A percentile compares a stretch with the other conserved stretches of the same genome.
These are phyloP conservation scores for Zygotorulaspora danielsina DNA, from an alignment of 805 yeast species.

Conservation along the genomic window DNA sequence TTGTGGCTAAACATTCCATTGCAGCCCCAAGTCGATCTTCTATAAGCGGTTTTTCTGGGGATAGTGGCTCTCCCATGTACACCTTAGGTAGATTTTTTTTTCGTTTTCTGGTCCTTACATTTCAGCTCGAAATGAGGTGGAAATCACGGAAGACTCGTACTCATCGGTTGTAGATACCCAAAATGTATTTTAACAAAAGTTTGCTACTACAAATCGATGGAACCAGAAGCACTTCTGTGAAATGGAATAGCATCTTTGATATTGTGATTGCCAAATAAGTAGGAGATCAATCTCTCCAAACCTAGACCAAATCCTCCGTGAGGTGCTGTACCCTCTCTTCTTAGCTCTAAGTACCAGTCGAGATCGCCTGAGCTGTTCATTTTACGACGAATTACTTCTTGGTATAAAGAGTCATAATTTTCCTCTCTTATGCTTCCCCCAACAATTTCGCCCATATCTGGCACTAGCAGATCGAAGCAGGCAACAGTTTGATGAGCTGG, in stretches of 20 bases:
- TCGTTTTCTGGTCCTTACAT: no score
- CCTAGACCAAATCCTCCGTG: slow-evolving; percentile 99
- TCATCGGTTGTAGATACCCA: no score
- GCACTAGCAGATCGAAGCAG: slow-evolving; percentile 84
- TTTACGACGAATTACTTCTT: slow-evolving; percentile 47
- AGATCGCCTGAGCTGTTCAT: slow-evolving; percentile 56
- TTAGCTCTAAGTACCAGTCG: slow-evolving; percentile 74
- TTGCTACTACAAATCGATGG: slow-evolving; percentile 20
- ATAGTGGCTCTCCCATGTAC: no score
- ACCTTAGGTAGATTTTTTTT: no score
- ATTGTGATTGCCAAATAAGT: slow-evolving; percentile 68
- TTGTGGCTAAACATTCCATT: no score
- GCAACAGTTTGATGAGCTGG: slow-evolving; percentile 59
- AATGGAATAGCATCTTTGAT: slow-evolving; percentile 84
- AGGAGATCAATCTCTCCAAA: slow-evolving; percentile 76
- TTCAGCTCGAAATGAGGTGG: no score
- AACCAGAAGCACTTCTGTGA: slow-evolving; percentile 65
- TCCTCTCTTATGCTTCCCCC: slow-evolving; percentile 95
- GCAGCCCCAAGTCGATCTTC: no score
- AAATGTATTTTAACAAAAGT: no score
- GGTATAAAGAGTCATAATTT: slow-evolving; percentile 42
- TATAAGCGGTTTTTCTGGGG: no score
- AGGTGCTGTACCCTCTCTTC: slow-evolving; percentile 78
- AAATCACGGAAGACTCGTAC: no score
- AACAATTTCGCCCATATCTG: slow-evolving; percentile 87